Conservation (phyloP, 805 yeast species). For the Myxozyma melibiosi region DNA sequence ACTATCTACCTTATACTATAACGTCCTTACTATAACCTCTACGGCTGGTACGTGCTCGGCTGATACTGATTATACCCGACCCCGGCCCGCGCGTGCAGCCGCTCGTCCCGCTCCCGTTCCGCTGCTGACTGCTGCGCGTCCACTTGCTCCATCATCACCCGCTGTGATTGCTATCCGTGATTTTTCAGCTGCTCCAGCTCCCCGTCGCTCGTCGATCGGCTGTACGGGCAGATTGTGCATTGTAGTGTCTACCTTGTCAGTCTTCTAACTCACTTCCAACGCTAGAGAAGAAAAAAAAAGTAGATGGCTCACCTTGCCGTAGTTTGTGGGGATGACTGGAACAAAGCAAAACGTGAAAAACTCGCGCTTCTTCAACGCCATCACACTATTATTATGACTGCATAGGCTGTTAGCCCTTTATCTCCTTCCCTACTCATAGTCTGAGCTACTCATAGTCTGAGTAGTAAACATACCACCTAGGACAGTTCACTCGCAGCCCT, state of each 20-base stretch:
- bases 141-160: slow-evolving; percentile 1
- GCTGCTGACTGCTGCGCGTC: not conserved
- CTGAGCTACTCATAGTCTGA: not conserved
- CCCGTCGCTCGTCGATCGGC: not conserved
- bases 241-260: slow-evolving; percentile 9
- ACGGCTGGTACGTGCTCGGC: slow-evolving; percentile 14
- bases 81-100: slow-evolving; percentile 9
- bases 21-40: too few relatives aligned
- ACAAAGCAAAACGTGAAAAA: slow-evolving; percentile 41
- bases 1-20: too few relatives aligned
- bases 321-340: slow-evolving; percentile 40
- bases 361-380: slow-evolving; percentile 36
- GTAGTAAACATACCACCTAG: slow-evolving; percentile 34
- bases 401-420: not conserved
- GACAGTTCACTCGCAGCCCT: slow-evolving; percentile 37
- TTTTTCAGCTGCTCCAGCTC: slow-evolving; percentile 12
- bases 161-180: slow-evolving; percentile 10
- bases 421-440: not conserved
- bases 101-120: not conserved
- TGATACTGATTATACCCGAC: slow-evolving; percentile 17
- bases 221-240: slow-evolving; percentile 25
- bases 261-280: not conserved
- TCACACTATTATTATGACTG: slow-evolving; percentile 21
- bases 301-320: slow-evolving; percentile 32
- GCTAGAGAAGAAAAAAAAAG: too few relatives aligned